These are phyloP conservation scores for Byssochlamys sp. DNA, from an alignment of 2,329 filamentous ascomycete species.

Conservation along the genomic window DNA sequence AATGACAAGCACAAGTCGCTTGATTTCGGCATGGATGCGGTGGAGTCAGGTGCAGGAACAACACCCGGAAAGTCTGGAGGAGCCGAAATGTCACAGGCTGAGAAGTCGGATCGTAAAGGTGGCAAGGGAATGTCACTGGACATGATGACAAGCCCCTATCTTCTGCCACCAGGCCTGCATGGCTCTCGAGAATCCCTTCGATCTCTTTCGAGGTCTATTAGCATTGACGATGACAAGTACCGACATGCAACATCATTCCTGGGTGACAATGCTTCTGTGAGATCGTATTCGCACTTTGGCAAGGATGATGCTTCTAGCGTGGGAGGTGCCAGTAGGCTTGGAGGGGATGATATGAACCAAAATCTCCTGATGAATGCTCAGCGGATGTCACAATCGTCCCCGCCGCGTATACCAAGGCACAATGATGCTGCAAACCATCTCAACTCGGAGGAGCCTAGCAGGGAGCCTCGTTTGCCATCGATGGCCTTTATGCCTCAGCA, in stretches of 20 bases:
- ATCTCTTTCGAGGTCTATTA: constrained; percentile 68
- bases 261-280: constrained; percentile 29
- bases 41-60: constrained; percentile 33
- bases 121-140: constrained; percentile 50
- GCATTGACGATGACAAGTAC: constrained; percentile 75
- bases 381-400: constrained; percentile 47
- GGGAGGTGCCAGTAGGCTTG: constrained; percentile 41
- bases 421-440: not conserved
- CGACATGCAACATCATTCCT: constrained; percentile 52
- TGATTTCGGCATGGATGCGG: constrained; percentile 73
- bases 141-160: constrained; percentile 66
- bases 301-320: constrained; percentile 45
- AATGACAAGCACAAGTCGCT: constrained; percentile 81
- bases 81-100: constrained; percentile 44
- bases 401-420: constrained; percentile 23
- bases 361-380: constrained; percentile 49
- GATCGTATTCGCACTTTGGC: constrained; percentile 26
- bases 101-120: constrained; percentile 30
- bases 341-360: constrained; percentile 39
- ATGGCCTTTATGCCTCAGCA: not conserved
- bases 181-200: constrained; percentile 76
- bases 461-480: not conserved
- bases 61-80: constrained; percentile 19
- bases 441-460: not conserved
- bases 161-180: constrained; percentile 75